phyloP scores from a whole-genome alignment of 139 green algal genomes.

The Micromonas pusilla region DNA sequence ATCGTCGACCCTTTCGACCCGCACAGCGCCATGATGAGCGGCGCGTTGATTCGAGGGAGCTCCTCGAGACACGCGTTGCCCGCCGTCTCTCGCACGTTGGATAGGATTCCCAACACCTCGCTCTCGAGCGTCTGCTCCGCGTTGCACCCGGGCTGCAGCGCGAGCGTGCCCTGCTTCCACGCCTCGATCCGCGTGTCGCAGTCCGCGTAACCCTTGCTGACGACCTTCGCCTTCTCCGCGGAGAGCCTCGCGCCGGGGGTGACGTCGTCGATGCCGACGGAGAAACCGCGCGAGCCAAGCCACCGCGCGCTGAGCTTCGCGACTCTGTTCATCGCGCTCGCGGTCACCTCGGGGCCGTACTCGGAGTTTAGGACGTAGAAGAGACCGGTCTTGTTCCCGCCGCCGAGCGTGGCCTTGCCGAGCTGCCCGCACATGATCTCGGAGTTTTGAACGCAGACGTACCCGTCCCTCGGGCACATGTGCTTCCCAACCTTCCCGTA shows the following conservation, averaged over 20 bases:
- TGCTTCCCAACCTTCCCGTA: conserved; percentile 63
- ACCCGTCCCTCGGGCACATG: conserved; percentile 84
- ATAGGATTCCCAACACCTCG: conserved; percentile 74
- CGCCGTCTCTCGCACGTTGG: conserved; percentile 81
- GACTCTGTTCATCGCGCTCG: conserved; percentile 72
- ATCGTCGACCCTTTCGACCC: conserved; percentile 90
- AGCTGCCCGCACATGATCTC: conserved; percentile 82
- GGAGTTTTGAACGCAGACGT: conserved; percentile 81
- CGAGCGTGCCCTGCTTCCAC: conserved; percentile 59
- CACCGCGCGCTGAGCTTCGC: conserved; percentile 82
- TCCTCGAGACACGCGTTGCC: conserved; percentile 81
- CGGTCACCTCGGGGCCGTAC: conserved; percentile 42
- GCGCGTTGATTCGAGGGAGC: conserved; percentile 77
- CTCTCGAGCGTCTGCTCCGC: conserved; percentile 79
- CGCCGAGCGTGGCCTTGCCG: conserved; percentile 84
- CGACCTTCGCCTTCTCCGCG: conserved; percentile 47
- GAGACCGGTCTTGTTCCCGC: conserved; percentile 80
- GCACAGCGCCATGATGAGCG: conserved; percentile 95
- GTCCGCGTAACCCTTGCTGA: conserved; percentile 52
- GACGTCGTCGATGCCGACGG: conserved; percentile 95
- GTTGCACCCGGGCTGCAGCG: conserved; percentile 79
- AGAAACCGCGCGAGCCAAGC: conserved; percentile 89
- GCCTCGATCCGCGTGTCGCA: conserved; percentile 63
- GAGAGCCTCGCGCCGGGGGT: conserved; percentile 58
- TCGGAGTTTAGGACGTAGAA: conserved; percentile 55